Evolutionary conservation across 2,329 filamentous ascomycete genomes (phyloP).

Genomic region (Aspergillus eucalypticola): DNA sequence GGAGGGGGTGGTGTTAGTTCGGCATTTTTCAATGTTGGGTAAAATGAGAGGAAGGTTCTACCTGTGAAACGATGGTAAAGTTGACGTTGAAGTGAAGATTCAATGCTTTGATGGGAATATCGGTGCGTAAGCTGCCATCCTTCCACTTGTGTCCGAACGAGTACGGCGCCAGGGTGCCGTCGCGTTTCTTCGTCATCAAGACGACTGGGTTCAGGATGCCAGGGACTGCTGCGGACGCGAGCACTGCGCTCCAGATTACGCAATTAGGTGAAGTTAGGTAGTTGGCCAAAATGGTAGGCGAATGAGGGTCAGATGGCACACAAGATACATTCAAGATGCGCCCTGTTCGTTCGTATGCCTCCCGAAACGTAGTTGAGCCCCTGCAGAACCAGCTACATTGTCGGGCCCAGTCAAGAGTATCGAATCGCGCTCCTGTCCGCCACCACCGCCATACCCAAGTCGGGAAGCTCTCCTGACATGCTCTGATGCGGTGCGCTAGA

Average conservation of each 20-base stretch:
- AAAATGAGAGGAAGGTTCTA: conserved; percentile 18
- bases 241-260: conserved; percentile 95
- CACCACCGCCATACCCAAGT: conserved; percentile 86
- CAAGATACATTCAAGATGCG: conserved; percentile 95
- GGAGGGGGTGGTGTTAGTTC: conserved; percentile 39
- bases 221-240: conserved; percentile 92
- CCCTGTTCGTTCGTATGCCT: conserved; percentile 91
- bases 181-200: conserved; percentile 79
- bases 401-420: conserved; percentile 86
- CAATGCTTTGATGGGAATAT: conserved; percentile 90
- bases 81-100: conserved; percentile 99
- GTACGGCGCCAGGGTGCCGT: conserved; percentile 80
- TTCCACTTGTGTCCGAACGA: conserved; percentile 99
- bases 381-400: conserved; percentile 86
- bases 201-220: conserved; percentile 95
- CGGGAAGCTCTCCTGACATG: conserved; percentile 74
- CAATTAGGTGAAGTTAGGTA: conserved; percentile 95
- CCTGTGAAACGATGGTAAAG: conserved; percentile 80
- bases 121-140: conserved; percentile 88
- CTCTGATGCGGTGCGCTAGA: conserved; percentile 79
- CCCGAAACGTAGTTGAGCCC: conserved; percentile 89
- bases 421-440: conserved; percentile 88
- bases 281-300: conserved; percentile 87
- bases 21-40: background rate
- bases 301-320: conserved; percentile 93